These are phyloP conservation scores for Elsinoe necatrix DNA, from an alignment of 2,329 filamentous ascomycete genomes.

Conservation along the genomic window DNA sequence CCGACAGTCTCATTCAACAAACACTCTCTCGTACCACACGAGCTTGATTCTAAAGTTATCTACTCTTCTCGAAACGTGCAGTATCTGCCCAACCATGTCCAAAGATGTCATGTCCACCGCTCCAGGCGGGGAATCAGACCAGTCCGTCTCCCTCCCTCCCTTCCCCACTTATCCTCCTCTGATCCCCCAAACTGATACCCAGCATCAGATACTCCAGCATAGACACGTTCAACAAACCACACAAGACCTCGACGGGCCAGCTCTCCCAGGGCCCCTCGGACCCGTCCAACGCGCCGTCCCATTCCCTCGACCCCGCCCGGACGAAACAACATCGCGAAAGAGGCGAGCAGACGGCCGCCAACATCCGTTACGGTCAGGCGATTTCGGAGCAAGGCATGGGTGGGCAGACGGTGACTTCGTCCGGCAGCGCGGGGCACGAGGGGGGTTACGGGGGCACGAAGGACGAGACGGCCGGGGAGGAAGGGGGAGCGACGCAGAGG, in stretches of 20 bases:
- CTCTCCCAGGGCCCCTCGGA: constrained; percentile 32
- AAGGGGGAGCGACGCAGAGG: constrained; percentile 39
- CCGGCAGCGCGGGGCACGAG: constrained; percentile 32
- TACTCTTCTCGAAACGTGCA: too few species aligned
- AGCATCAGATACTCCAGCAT: constrained; percentile 49
- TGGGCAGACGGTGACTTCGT: constrained; percentile 40
- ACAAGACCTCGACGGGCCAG: constrained; percentile 49
- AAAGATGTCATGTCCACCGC: constrained; percentile 50
- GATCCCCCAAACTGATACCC: background rate
- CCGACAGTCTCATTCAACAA: background rate
- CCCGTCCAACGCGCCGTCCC: constrained; percentile 3
- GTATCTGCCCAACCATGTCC: constrained; percentile 44
- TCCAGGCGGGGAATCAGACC: constrained; percentile 47
- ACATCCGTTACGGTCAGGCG: constrained; percentile 48
- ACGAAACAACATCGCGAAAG: constrained; percentile 31
- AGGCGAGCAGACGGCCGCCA: constrained; percentile 42
- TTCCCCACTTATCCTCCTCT: background rate
- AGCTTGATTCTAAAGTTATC: too few species aligned
- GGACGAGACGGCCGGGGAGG: constrained; percentile 31
- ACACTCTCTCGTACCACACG: background rate
- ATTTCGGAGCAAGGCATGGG: constrained; percentile 50
- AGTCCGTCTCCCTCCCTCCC: background rate
- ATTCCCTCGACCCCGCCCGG: constrained; percentile 23
- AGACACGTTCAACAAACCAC: constrained; percentile 41
- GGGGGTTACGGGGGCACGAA: constrained; percentile 27